These are phyloP conservation scores for Chaetomiaceae sp. DNA, from an alignment of 2,329 filamentous ascomycete species.

Conservation along the genomic window DNA sequence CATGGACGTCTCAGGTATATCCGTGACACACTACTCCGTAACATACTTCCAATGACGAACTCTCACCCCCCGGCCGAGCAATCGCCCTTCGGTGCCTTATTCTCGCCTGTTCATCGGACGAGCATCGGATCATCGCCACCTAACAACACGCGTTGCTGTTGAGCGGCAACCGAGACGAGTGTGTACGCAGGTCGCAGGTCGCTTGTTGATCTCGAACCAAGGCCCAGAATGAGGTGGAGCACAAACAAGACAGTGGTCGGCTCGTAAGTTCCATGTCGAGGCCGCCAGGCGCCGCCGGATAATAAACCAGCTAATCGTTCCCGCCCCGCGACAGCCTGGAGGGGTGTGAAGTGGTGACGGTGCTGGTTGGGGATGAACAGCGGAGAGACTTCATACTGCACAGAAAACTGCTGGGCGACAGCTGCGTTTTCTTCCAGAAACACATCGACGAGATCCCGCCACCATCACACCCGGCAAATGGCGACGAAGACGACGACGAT, in stretches of 20 bases:
- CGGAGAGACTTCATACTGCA: slow-evolving; percentile 32
- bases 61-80: background rate
- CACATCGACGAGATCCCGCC: slow-evolving; percentile 37
- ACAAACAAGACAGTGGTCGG: slow-evolving; percentile 17
- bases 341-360: slow-evolving; percentile 27
- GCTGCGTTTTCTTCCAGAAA: slow-evolving; percentile 46
- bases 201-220: background rate
- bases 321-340: slow-evolving; percentile 11
- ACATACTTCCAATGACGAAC: slow-evolving; percentile 4
- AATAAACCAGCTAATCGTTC: background rate
- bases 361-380: slow-evolving; percentile 32
- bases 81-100: background rate
- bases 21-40: no score
- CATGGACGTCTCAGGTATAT: slow-evolving; percentile 3
- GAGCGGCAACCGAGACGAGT: background rate
- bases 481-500: slow-evolving; percentile 13
- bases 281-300: background rate
- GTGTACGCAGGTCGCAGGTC: background rate
- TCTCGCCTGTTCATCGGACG: background rate
- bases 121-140: background rate
- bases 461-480: slow-evolving; percentile 13
- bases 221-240: slow-evolving; percentile 21
- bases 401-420: slow-evolving; percentile 41
- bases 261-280: slow-evolving; percentile 18
- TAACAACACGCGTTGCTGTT: background rate